A percentile compares a stretch with the other conserved stretches of the same genome.
phyloP scores from a whole-genome alignment of 495 filamentous ascomycete species.

The Umbilicaria muhlenbergii region DNA sequence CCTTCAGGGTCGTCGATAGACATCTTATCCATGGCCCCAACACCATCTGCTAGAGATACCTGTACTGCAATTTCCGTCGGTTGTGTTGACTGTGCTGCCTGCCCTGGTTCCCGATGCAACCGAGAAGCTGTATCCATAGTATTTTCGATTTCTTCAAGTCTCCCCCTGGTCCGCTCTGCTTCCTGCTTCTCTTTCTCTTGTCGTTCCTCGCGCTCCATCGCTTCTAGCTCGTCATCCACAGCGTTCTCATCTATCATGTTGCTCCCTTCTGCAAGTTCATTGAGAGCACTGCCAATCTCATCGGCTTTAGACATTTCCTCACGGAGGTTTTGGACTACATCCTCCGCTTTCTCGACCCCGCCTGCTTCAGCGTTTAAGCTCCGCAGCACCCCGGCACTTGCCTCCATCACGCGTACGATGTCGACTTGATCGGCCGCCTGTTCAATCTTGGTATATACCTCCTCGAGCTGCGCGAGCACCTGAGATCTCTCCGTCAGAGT shows the following conservation, averaged over 20 bases:
- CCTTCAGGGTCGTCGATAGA: slow-evolving; percentile 13
- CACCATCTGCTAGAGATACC: slow-evolving; percentile 5
- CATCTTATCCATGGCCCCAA: slow-evolving; percentile 19
- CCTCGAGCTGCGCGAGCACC: slow-evolving; percentile 66
- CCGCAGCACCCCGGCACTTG: slow-evolving; percentile 51
- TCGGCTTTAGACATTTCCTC: slow-evolving; percentile 73
- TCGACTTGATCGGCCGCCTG: slow-evolving; percentile 72
- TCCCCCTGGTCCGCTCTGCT: slow-evolving; percentile 26
- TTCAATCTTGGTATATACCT: slow-evolving; percentile 64
- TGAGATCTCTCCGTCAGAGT: slow-evolving; percentile 52
- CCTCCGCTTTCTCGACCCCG: slow-evolving; percentile 58
- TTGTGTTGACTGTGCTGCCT: slow-evolving; percentile 1
- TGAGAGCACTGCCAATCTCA: slow-evolving; percentile 63
- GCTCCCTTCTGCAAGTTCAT: slow-evolving; percentile 33
- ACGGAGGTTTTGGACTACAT: slow-evolving; percentile 53
- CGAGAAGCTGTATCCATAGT: background rate
- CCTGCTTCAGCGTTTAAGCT: slow-evolving; percentile 64
- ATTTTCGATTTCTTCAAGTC: slow-evolving; percentile 17
- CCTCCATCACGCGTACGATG: slow-evolving; percentile 66
- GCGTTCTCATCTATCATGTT: slow-evolving; percentile 62
- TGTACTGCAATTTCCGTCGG: no score
- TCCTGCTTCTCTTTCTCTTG: slow-evolving; percentile 37
- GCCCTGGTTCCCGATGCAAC: background rate
- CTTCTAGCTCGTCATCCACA: slow-evolving; percentile 78
- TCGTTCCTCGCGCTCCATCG: slow-evolving; percentile 51